phyloP scores from a whole-genome alignment of 106 monocot species.

The Platanthera zijinensis region DNA sequence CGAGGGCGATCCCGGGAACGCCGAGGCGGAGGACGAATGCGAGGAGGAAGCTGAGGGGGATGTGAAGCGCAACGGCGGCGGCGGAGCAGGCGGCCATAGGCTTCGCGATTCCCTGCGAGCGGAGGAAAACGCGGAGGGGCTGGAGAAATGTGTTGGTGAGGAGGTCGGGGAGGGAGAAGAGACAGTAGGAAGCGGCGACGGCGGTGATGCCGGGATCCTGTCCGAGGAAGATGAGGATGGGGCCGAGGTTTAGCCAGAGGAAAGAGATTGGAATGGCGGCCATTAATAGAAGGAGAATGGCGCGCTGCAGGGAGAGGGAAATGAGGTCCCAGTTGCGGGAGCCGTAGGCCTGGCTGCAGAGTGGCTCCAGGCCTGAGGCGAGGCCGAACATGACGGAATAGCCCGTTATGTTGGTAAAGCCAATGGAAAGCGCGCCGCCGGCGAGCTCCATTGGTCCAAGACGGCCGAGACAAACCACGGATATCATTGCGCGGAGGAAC shows the following conservation, averaged over 20 bases:
- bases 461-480: slow-evolving; percentile 79
- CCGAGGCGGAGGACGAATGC: slow-evolving; percentile 55
- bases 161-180: slow-evolving; percentile 81
- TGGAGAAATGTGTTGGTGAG: slow-evolving; percentile 66
- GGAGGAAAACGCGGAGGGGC: slow-evolving; percentile 84
- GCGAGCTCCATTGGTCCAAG: slow-evolving; percentile 79
- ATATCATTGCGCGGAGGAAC: slow-evolving; percentile 78
- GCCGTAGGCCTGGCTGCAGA: slow-evolving; percentile 84
- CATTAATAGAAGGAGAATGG: slow-evolving; percentile 59
- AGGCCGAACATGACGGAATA: slow-evolving; percentile 91
- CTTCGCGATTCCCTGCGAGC: slow-evolving; percentile 68
- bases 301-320: slow-evolving; percentile 79
- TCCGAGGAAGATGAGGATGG: slow-evolving; percentile 52
- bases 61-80: slow-evolving; percentile 59
- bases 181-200: slow-evolving; percentile 54
- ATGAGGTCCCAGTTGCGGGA: slow-evolving; percentile 65
- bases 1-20: slow-evolving; percentile 73
- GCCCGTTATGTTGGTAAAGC: slow-evolving; percentile 98
- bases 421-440: slow-evolving; percentile 86
- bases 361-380: slow-evolving; percentile 81
- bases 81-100: slow-evolving; percentile 83
- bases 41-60: slow-evolving; percentile 57
- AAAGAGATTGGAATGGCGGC: slow-evolving; percentile 59
- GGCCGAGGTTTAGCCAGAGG: slow-evolving; percentile 63
- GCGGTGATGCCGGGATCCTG: slow-evolving; percentile 75